Evolutionary conservation across 2,329 filamentous ascomycete genomes (phyloP).

Genomic region (Aspergillus sp.): DNA sequence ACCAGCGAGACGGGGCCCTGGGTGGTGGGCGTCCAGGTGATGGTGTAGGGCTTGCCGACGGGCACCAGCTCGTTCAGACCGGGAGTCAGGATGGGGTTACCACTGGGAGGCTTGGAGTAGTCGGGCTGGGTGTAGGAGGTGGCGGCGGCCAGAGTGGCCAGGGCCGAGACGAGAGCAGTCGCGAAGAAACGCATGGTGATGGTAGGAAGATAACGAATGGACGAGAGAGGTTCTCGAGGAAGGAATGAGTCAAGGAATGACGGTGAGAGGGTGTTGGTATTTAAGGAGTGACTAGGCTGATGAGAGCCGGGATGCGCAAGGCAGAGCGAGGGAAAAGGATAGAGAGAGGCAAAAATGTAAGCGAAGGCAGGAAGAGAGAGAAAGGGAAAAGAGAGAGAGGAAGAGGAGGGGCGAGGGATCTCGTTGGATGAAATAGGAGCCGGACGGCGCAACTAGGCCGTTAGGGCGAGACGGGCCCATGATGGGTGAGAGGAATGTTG

Average conservation of each 20-base stretch:
- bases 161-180: slow-evolving; percentile 34
- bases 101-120: slow-evolving; percentile 36
- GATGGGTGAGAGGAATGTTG: too few relatives aligned
- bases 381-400: slow-evolving; percentile 4
- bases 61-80: slow-evolving; percentile 54
- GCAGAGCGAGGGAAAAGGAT: neutral
- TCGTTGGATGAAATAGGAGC: neutral
- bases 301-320: slow-evolving; percentile 17
- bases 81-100: slow-evolving; percentile 57
- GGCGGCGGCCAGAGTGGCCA: slow-evolving; percentile 39
- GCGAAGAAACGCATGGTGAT: slow-evolving; percentile 41
- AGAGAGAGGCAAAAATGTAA: slow-evolving; percentile 14
- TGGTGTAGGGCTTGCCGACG: slow-evolving; percentile 55
- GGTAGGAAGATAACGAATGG: slow-evolving; percentile 2
- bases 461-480: too few relatives aligned
- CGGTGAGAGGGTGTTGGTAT: slow-evolving; percentile 20
- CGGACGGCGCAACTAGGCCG: slow-evolving; percentile 6
- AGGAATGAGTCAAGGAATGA: slow-evolving; percentile 24
- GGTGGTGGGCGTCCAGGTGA: slow-evolving; percentile 55
- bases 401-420: neutral
- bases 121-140: slow-evolving; percentile 38
- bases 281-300: slow-evolving; percentile 14
- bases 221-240: slow-evolving; percentile 1
- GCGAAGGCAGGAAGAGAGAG: slow-evolving; percentile 6
- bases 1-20: slow-evolving; percentile 52